These are phyloP conservation scores for Quercus cerris DNA, from an alignment of 306 rosid species.

Conservation along the genomic window DNA sequence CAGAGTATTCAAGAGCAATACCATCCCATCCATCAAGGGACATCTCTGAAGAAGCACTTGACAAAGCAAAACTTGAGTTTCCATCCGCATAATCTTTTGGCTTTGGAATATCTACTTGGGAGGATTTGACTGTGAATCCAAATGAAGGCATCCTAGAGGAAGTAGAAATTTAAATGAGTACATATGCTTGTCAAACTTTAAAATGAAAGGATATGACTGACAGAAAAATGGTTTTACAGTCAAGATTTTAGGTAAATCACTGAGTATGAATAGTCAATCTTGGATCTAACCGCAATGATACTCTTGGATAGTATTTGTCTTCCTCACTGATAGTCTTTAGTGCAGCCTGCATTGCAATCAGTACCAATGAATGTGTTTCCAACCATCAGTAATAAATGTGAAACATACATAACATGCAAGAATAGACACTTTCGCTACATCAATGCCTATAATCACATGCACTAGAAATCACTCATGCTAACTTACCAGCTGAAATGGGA, in stretches of 20 bases:
- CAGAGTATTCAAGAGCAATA: slow-evolving; percentile 85
- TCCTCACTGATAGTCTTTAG: slow-evolving; percentile 87
- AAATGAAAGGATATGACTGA: slow-evolving; percentile 4
- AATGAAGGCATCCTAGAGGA: slow-evolving; percentile 82
- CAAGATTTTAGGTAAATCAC: not conserved
- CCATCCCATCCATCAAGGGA: slow-evolving; percentile 94
- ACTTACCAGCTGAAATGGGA: slow-evolving; percentile 94
- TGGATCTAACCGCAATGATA: slow-evolving; percentile 69
- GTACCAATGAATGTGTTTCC: slow-evolving; percentile 18
- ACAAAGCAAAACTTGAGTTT: slow-evolving; percentile 42
- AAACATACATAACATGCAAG: slow-evolving; percentile 14
- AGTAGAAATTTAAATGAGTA: slow-evolving; percentile 20
- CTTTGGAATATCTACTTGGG: slow-evolving; percentile 56
- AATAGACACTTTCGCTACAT: slow-evolving; percentile 13
- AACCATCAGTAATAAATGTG: slow-evolving; percentile 7
- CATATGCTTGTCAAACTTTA: slow-evolving; percentile 16
- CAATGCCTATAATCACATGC: slow-evolving; percentile 17
- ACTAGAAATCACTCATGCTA: slow-evolving; percentile 3
- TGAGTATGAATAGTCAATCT: slow-evolving; percentile 7
- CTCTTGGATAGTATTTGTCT: slow-evolving; percentile 83
- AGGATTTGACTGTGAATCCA: slow-evolving; percentile 75
- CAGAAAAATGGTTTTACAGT: not conserved
- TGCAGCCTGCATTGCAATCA: slow-evolving; percentile 71
- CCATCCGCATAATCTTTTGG: slow-evolving; percentile 49
- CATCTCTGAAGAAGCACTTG: slow-evolving; percentile 61